Evolutionary conservation across 805 yeast species (phyloP), one percentile per base, ranked within the genome.

Genomic region (Wickerhamiella nectarea): DNA sequence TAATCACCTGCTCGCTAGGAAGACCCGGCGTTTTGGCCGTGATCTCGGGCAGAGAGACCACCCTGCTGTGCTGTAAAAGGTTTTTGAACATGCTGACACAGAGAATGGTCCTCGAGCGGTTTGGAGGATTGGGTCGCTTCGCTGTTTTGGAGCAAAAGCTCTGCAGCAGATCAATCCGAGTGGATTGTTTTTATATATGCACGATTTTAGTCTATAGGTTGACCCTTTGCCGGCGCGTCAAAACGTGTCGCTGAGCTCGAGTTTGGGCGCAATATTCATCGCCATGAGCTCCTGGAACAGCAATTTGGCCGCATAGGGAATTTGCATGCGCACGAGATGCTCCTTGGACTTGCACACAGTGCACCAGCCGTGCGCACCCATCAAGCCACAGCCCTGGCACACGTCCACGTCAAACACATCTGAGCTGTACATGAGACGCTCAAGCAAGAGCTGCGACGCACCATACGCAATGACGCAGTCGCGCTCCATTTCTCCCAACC

Each of bases 401-500:
- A 91, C 78, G 58, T 91, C 97, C 24, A 91, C 96, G 54, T 91
- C 97, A 59, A 91, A 91, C 0, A 96, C 97, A 68, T 91, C 98
- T 0, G 97, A 87, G 43, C 95, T 83, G 41, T 87, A 67, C 98
- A 91, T 91, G 57, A 91, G 72, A 64, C 98, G 77, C 65, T 91
- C 98, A 49, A 91, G 67, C 52, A 91, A 70, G 53, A 91, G 68
- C 64, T 89, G 97, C 4, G 96, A 87, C 1, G 98, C 98, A 57
- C 98, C 98, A 57, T 91, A 91, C 1, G 98, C 98, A 65, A 91
- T 93, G 51, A 91, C 95, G 79, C 98, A 91, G 69, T 91, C 98
- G 66, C 98, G 81, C 64, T 91, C 98, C 98, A 91, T 91, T 68
- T 91, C 98, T 57, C 98, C 98, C 62, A 91, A 73, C 70, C 98